phyloP scores from a whole-genome alignment of 345 rosid species.

The Streptanthus diversifolius region DNA sequence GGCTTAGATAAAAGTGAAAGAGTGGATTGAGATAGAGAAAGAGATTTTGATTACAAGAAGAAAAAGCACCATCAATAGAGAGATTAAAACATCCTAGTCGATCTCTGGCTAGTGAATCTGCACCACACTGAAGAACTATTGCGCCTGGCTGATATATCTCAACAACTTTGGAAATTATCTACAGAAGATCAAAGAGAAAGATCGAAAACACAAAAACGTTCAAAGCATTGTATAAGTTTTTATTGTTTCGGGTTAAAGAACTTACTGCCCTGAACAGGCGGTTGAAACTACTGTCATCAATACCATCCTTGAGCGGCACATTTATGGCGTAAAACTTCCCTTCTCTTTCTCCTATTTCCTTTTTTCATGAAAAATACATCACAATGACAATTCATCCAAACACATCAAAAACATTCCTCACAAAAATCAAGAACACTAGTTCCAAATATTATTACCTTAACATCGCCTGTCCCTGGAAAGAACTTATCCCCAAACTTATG shows the following conservation, averaged over 20 bases:
- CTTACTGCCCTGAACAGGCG: constrained; percentile 91
- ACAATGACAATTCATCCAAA: constrained; percentile 8
- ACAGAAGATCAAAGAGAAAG: background rate
- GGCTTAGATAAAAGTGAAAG: background rate
- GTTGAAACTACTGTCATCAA: constrained; percentile 88
- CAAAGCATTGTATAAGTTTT: background rate
- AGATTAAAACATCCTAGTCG: constrained; percentile 97
- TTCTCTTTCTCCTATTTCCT: constrained; percentile 96
- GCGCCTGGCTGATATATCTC: constrained; percentile 90
- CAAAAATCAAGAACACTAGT: background rate
- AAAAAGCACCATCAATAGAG: constrained; percentile 88
- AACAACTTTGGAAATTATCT: constrained; percentile 87
- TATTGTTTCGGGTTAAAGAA: constrained; percentile 13
- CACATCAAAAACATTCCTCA: constrained; percentile 1
- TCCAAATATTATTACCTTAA: constrained; percentile 62
- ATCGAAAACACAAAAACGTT: background rate
- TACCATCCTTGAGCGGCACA: constrained; percentile 96
- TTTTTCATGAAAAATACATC: constrained; percentile 24
- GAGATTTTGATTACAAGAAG: constrained; percentile 44
- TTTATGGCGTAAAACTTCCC: constrained; percentile 95
- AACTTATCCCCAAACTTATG: constrained; percentile 93
- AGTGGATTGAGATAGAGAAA: background rate
- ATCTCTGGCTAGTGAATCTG: constrained; percentile 97
- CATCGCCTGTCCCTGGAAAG: constrained; percentile 99
- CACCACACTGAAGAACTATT: constrained; percentile 97